Conservation (phyloP, 306 rosid genomes). For the Vigna trinervia region DNA sequence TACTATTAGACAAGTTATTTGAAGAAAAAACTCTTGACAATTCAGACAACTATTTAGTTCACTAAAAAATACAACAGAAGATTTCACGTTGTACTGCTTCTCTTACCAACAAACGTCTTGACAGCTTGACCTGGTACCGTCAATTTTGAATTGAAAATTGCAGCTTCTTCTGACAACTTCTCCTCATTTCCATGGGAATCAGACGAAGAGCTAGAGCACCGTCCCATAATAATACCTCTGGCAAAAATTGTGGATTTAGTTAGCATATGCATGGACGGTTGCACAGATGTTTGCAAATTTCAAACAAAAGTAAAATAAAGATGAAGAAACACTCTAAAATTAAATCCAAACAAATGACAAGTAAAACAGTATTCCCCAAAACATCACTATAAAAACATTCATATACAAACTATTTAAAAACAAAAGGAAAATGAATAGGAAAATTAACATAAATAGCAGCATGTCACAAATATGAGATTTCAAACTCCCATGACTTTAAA, state of each 20-base stretch:
- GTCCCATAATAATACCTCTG: slow-evolving; percentile 66
- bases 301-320: slow-evolving; percentile 31
- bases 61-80: slow-evolving; percentile 32
- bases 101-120: slow-evolving; percentile 65
- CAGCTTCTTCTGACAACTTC: slow-evolving; percentile 53
- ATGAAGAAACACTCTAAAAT: slow-evolving; percentile 40
- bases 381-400: slow-evolving; percentile 24
- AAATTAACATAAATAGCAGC: slow-evolving; percentile 25
- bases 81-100: slow-evolving; percentile 36
- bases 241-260: slow-evolving; percentile 30
- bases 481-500: slow-evolving; percentile 23
- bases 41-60: slow-evolving; percentile 38
- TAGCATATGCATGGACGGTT: slow-evolving; percentile 28
- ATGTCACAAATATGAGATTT: slow-evolving; percentile 11
- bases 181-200: slow-evolving; percentile 72
- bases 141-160: slow-evolving; percentile 58
- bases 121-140: slow-evolving; percentile 53
- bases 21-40: slow-evolving; percentile 48
- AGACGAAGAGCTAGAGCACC: slow-evolving; percentile 63
- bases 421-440: slow-evolving; percentile 28
- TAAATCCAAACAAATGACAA: slow-evolving; percentile 20
- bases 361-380: slow-evolving; percentile 1
- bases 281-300: slow-evolving; percentile 1
- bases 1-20: slow-evolving; percentile 49
- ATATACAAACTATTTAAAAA: neutral